Percentiles rank a stretch among this genome's conserved stretches.
Evolutionary conservation across 2,329 filamentous ascomycete genomes (phyloP).

Genomic region (Penicillium sp.): DNA sequence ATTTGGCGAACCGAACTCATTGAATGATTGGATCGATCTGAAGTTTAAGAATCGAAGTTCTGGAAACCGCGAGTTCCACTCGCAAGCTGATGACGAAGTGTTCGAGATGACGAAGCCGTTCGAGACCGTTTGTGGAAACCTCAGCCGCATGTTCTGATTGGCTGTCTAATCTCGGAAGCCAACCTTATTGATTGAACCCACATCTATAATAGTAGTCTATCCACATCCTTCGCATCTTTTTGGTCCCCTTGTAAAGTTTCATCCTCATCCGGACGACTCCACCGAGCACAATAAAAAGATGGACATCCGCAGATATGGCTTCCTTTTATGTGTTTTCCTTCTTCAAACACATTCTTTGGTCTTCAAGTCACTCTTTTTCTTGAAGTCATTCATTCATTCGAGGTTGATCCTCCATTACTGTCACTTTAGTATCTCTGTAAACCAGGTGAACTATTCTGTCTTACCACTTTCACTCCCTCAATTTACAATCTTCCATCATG

Average conservation of each 20-base stretch:
- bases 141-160: slow-evolving; percentile 6
- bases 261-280: slow-evolving; percentile 1
- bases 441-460: slow-evolving; percentile 2
- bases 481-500: slow-evolving; percentile 11
- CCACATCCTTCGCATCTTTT: slow-evolving; percentile 1
- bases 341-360: slow-evolving; percentile 12
- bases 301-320: background rate
- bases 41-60: slow-evolving; percentile 1
- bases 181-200: slow-evolving; percentile 7
- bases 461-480: slow-evolving; percentile 2
- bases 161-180: background rate
- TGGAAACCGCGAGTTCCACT: background rate
- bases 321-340: background rate
- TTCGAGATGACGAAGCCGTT: slow-evolving; percentile 6
- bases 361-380: slow-evolving; percentile 14
- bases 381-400: slow-evolving; percentile 9
- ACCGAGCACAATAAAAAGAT: slow-evolving; percentile 2
- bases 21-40: slow-evolving; percentile 1
- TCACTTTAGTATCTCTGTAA: slow-evolving; percentile 4
- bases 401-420: slow-evolving; percentile 10
- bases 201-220: slow-evolving; percentile 9
- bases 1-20: background rate
- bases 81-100: slow-evolving; percentile 4
- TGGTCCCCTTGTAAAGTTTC: background rate
- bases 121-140: slow-evolving; percentile 4